These are phyloP conservation scores for Silene vulgaris DNA, from an alignment of 179 eudicot species.

Conservation along the genomic window DNA sequence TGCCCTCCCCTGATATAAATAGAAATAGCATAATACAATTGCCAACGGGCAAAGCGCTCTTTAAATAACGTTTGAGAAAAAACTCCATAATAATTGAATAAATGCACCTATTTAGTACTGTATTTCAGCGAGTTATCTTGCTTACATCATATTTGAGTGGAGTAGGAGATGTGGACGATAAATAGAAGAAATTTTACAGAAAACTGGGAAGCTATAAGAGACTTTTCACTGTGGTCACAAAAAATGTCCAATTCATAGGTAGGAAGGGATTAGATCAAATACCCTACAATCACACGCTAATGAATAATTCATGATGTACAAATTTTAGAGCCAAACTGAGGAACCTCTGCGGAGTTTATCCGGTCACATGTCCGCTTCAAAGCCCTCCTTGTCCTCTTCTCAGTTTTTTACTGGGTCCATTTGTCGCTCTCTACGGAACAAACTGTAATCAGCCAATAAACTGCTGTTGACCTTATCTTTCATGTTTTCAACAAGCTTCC, in stretches of 20 bases:
- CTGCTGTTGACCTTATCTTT: slow-evolving; percentile 69
- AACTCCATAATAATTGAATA: too few species aligned
- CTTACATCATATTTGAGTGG: too few species aligned
- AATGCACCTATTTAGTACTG: background rate
- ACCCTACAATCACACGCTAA: background rate
- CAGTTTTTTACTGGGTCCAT: slow-evolving; percentile 22
- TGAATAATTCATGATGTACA: slow-evolving; percentile 12
- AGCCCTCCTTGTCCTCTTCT: slow-evolving; percentile 1
- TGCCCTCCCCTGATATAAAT: too few species aligned
- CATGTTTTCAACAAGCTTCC: slow-evolving; percentile 67
- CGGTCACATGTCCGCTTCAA: background rate
- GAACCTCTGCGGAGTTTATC: background rate
- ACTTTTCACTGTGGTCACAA: too few species aligned
- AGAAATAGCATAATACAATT: too few species aligned
- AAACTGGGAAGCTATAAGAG: too few species aligned
- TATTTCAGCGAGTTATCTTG: background rate
- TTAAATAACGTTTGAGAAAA: too few species aligned
- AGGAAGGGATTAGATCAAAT: background rate
- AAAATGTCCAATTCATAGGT: background rate
- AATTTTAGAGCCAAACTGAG: background rate
- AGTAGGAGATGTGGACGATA: too few species aligned
- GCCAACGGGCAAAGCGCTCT: too few species aligned
- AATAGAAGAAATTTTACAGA: too few species aligned
- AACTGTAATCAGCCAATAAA: slow-evolving; percentile 63
- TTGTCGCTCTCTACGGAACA: slow-evolving; percentile 52